Evolutionary conservation across 1,284 basidiomycete species (phyloP), one percentile per base, ranked within the genome.

Genomic region (Austropuccinia psidii): DNA sequence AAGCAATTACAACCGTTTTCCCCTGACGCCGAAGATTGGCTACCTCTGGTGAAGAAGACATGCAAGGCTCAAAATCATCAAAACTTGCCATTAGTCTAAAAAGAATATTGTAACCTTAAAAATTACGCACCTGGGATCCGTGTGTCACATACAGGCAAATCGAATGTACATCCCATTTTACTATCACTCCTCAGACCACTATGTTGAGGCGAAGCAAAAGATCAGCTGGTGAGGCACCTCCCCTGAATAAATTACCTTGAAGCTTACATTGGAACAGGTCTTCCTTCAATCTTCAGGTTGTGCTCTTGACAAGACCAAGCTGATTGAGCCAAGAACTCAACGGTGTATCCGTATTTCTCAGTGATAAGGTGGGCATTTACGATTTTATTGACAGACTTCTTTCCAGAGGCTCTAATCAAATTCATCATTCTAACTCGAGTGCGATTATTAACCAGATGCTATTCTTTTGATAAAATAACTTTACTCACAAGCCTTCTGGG

Each of bases 251-350:
- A n/a, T n/a, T n/a, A n/a, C n/a, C n/a, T n/a, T 9, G 21, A 47
- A 21, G 24, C 66, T 17, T 69, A 69, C 66, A 43, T 41, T 7
- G 66, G 66, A 21, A 35, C 45, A 1, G 66, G 66, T 45, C 66
- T 55, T 69, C 66, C 66, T 15, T 50, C 66, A 13, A 69, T 69
- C 35, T 69, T 69, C 24, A 69, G 54, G 58, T 69, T 69, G 47
- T 52, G 47, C 29, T 69, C 66, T 45, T 69, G 66, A 47, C 66
- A 69, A 9, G 66, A 55, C 66, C 66, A 69, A 57, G 66, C 66
- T 24, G 66, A 55, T 43, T 69, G 66, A 29, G 66, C 66, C 41
- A 69, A 41, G 35, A 69, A 69, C 47, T 69, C 66, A 3, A 69
- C 66, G 37, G 66, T 52, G 39, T 57, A 69, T 13, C 66, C 66